Evolutionary conservation across 2,329 filamentous ascomycete genomes (phyloP), one percentile per base, ranked within the genome.

Genomic region (Colletotrichum orbiculare): DNA sequence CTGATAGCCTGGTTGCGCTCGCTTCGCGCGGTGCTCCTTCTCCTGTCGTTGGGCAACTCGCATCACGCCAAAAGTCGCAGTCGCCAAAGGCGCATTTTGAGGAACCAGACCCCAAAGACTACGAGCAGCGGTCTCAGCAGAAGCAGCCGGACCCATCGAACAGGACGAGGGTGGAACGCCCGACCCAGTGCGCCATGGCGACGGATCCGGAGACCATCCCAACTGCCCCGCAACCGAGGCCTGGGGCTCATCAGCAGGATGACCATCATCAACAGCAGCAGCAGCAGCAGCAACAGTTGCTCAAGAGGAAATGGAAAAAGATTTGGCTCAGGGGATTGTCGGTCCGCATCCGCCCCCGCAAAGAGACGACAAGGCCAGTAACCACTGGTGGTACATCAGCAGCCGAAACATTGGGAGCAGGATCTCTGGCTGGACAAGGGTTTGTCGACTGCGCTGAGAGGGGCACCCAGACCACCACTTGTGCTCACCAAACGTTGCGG

Each of bases 281-380:
- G 6, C 54, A 56, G 4, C 54, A 47, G 25, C 54, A 54, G 17
- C 57, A 65, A 12, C 46, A 65, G 37, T 58, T 62, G 47, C 52
- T 56, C 11, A 65, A 56, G 41, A 61, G 35, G 35, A 65, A 65
- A 35, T 65, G 62, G 62, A 65, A 65, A 17, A 62, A 42, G 41
- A 55, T 53, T 8, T 65, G 62, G 62, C 46, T 65, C 2, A 50
- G 39, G 38, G 46, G 62, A 4, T n/a, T 65, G 10, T 65, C 62
- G 12, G 62, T 65, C 47, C 62, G 62, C 13, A 65, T 65, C 13
- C 62, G 62, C n/a, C 37, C 62, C 35, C 62, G 58, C 25, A 62
- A 65, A 33, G 58, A 55, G 6, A 42, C 41, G 52, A 46, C n/a
- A 46, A 25, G 57, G 33, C 15, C 39, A 41, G 13, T 46, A 46